These are phyloP conservation scores for Torulaspora indica DNA, from an alignment of 805 yeast genomes.

Conservation along the genomic window DNA sequence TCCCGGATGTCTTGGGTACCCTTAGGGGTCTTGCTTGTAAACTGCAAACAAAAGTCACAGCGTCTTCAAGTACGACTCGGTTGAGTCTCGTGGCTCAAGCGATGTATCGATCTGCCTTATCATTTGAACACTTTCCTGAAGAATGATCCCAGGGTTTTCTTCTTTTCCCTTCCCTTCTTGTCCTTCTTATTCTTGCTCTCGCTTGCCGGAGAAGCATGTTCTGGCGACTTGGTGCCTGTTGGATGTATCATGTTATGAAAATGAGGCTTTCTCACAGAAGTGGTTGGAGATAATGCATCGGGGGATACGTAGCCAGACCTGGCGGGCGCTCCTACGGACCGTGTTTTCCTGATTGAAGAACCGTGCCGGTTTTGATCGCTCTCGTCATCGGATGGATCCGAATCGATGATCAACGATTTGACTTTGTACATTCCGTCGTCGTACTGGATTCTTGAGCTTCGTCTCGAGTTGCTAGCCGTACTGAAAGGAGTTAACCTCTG, in stretches of 20 bases:
- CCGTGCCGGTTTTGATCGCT: background rate
- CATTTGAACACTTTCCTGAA: constrained; percentile 20
- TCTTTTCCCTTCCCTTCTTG: constrained; percentile 7
- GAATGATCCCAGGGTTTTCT: constrained; percentile 18
- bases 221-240: constrained; percentile 1
- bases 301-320: constrained; percentile 2
- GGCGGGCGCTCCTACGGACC: constrained; percentile 18
- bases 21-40: background rate
- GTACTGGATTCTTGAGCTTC: constrained; percentile 31
- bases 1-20: background rate
- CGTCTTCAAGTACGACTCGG: constrained; percentile 1
- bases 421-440: constrained; percentile 32
- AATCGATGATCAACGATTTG: constrained; percentile 29
- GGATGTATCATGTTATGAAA: background rate
- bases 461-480: constrained; percentile 22
- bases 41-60: background rate
- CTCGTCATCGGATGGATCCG: constrained; percentile 8
- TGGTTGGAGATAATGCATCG: constrained; percentile 3
- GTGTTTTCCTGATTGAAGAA: constrained; percentile 21
- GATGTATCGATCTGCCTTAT: background rate
- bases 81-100: too few relatives aligned
- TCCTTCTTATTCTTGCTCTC: constrained; percentile 4
- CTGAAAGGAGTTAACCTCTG: constrained; percentile 14
- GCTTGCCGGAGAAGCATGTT: background rate
- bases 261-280: constrained; percentile 2